phyloP scores from a whole-genome alignment of 2,329 filamentous ascomycete genomes.

The Magnaporthiopsis rhizophila region DNA sequence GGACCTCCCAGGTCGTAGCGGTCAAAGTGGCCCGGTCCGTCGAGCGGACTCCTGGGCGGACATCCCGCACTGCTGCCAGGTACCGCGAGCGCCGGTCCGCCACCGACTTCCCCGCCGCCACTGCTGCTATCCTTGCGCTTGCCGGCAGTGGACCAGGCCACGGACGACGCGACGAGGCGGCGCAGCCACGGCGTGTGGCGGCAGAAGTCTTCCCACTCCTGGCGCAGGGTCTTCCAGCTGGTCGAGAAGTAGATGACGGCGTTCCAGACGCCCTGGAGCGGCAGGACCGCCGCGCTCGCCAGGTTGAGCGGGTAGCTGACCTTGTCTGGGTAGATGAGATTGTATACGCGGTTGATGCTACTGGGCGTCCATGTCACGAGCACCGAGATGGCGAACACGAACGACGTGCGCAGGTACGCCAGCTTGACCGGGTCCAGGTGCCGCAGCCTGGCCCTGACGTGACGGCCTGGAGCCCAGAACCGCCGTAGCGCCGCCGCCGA shows the following conservation, averaged over 20 bases:
- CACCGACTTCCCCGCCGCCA: neutral
- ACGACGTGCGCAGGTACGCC: slow-evolving; percentile 52
- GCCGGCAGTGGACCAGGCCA: neutral
- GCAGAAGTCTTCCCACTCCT: slow-evolving; percentile 14
- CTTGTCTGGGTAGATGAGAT: slow-evolving; percentile 45
- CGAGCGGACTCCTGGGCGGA: neutral
- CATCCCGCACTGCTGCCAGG: neutral
- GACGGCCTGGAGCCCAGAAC: slow-evolving; percentile 12
- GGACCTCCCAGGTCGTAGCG: neutral
- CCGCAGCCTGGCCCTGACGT: slow-evolving; percentile 25
- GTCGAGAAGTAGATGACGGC: slow-evolving; percentile 67
- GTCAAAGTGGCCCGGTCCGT: neutral
- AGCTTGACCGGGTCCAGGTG: slow-evolving; percentile 50
- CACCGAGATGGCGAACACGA: slow-evolving; percentile 53
- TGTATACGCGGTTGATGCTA: slow-evolving; percentile 67
- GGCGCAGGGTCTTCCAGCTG: slow-evolving; percentile 35
- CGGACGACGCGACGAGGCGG: slow-evolving; percentile 5
- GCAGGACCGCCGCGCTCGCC: slow-evolving; percentile 62
- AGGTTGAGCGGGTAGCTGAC: slow-evolving; percentile 60
- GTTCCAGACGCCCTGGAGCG: slow-evolving; percentile 76
- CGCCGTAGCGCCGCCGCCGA: slow-evolving; percentile 2
- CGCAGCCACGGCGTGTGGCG: slow-evolving; percentile 10
- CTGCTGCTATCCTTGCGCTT: too few relatives aligned
- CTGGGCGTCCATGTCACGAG: slow-evolving; percentile 58
- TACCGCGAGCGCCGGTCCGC: neutral